phyloP scores from a whole-genome alignment of 2,329 filamentous ascomycete species.

The Nothomitra cinnamomea region DNA sequence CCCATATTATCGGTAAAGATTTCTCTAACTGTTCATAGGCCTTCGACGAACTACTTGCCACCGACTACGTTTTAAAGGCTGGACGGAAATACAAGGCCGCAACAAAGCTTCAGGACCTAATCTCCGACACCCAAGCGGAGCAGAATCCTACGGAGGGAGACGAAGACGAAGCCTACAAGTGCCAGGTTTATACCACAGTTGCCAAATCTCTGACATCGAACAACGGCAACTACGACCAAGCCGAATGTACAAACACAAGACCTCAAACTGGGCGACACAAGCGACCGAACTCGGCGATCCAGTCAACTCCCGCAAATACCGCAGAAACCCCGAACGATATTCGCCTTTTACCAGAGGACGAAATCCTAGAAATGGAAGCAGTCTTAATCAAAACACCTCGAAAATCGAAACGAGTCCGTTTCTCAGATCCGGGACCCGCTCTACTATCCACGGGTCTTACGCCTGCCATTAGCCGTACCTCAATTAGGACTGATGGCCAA shows the following conservation, averaged over 20 bases:
- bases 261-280: constrained; percentile 12
- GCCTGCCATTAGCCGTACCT: constrained; percentile 23
- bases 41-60: background rate
- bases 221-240: background rate
- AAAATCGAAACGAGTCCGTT: constrained; percentile 23
- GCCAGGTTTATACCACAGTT: background rate
- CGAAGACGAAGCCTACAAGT: background rate
- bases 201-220: background rate
- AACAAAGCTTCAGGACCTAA: background rate
- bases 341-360: background rate
- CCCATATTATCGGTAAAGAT: no score
- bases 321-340: background rate
- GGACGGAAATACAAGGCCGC: background rate
- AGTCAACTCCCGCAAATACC: background rate
- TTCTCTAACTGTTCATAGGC: background rate
- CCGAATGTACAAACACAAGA: constrained; percentile 7
- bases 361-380: background rate
- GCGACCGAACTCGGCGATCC: constrained; percentile 7
- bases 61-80: background rate
- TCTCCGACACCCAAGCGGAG: background rate
- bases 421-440: constrained; percentile 25
- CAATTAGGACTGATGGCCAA: background rate
- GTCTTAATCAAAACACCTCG: background rate
- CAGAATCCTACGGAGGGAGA: background rate
- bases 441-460: constrained; percentile 26